Conservation (phyloP, 202 grass and related monocot species). For the Tripidium arundinaceum region DNA sequence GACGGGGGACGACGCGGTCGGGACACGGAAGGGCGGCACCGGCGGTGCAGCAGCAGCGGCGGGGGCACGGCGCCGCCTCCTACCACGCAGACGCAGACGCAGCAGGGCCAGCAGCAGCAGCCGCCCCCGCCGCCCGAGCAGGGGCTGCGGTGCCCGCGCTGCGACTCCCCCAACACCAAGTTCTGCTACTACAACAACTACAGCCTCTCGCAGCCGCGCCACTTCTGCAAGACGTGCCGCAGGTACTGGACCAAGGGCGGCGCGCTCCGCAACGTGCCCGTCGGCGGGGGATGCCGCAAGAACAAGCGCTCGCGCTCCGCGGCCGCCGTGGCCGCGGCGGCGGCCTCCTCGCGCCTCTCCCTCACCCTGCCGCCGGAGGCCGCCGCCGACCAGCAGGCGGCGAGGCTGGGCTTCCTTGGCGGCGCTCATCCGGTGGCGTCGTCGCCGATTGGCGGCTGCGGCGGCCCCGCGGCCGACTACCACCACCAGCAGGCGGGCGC, state of each 20-base stretch:
- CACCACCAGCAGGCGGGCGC: slow-evolving; percentile 34
- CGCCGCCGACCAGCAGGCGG: slow-evolving; percentile 8
- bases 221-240: slow-evolving; percentile 97
- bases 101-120: too few relatives aligned
- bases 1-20: slow-evolving; percentile 16
- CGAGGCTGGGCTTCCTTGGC: slow-evolving; percentile 38
- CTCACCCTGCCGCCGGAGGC: slow-evolving; percentile 34
- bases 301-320: slow-evolving; percentile 77
- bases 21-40: slow-evolving; percentile 3
- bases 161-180: slow-evolving; percentile 95
- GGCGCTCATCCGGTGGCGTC: not conserved
- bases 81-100: slow-evolving; percentile 33
- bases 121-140: slow-evolving; percentile 52
- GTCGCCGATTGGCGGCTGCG: slow-evolving; percentile 14
- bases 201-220: slow-evolving; percentile 80
- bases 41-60: not conserved
- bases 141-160: slow-evolving; percentile 76
- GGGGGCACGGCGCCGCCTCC: not conserved
- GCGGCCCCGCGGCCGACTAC: slow-evolving; percentile 14
- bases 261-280: slow-evolving; percentile 91
- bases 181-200: slow-evolving; percentile 99
- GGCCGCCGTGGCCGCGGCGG: not conserved
- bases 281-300: slow-evolving; percentile 91
- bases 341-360: slow-evolving; percentile 32
- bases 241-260: slow-evolving; percentile 98